Conservation (phyloP, 2,329 filamentous ascomycete species). For the Pseudogymnoascus sp. region DNA sequence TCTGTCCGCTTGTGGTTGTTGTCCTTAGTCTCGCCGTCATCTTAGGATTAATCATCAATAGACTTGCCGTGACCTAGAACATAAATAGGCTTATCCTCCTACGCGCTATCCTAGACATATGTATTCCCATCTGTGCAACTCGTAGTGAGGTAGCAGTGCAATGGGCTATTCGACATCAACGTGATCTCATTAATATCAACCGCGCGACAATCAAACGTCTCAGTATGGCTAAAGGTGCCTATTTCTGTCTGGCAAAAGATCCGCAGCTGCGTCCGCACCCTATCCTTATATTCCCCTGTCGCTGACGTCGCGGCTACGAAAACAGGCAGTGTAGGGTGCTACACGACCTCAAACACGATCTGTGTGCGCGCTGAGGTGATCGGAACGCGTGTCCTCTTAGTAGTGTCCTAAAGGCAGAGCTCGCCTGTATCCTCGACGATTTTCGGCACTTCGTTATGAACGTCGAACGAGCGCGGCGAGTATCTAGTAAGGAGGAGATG, state of each 20-base stretch:
- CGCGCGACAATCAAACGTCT: slow-evolving; percentile 51
- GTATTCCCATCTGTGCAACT: slow-evolving; percentile 55
- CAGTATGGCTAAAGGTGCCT: slow-evolving; percentile 39
- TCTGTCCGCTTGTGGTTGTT: slow-evolving; percentile 44
- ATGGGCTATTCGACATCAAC: slow-evolving; percentile 46
- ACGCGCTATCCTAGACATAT: slow-evolving; percentile 56
- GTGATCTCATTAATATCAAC: slow-evolving; percentile 57
- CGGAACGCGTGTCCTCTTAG: slow-evolving; percentile 33
- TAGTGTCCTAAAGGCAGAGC: slow-evolving; percentile 52
- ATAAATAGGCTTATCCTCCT: slow-evolving; percentile 49
- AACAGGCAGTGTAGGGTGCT: slow-evolving; percentile 48
- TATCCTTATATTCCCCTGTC: slow-evolving; percentile 37
- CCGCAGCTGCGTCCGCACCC: slow-evolving; percentile 49
- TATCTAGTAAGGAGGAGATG: slow-evolving; percentile 55
- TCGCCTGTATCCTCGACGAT: slow-evolving; percentile 52
- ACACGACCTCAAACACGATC: slow-evolving; percentile 58
- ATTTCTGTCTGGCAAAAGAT: slow-evolving; percentile 38
- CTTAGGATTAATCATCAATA: slow-evolving; percentile 25
- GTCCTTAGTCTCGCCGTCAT: slow-evolving; percentile 26
- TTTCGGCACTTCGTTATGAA: slow-evolving; percentile 51
- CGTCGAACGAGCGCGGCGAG: slow-evolving; percentile 48
- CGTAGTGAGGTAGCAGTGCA: slow-evolving; percentile 49
- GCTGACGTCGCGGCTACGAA: slow-evolving; percentile 55
- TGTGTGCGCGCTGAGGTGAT: slow-evolving; percentile 46
- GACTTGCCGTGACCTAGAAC: slow-evolving; percentile 44